Conservation (phyloP, 225 moss, liverwort and hornwort species). For the Bryum argenteum region DNA sequence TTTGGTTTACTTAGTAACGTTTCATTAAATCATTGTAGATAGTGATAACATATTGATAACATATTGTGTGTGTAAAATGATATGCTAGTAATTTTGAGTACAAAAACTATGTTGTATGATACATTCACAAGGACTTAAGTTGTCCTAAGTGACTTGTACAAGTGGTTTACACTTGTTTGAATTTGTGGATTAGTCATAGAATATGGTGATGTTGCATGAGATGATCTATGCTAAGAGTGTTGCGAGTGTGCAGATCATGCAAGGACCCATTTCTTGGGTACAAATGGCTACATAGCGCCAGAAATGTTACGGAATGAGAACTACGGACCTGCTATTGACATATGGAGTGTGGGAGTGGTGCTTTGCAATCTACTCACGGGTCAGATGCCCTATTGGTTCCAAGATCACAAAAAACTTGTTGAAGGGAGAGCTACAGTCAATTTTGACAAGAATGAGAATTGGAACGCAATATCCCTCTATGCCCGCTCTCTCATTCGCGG, state of each 20-base stretch:
- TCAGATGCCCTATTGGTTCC: conserved; percentile 1
- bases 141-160: too few relatives aligned
- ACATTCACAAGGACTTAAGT: too few relatives aligned
- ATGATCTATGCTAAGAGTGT: not conserved
- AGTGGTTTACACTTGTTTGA: too few relatives aligned
- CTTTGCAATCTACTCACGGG: conserved; percentile 19
- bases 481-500: not conserved
- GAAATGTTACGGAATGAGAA: conserved; percentile 16
- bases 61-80: too few relatives aligned
- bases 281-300: conserved; percentile 21
- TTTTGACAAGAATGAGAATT: conserved; percentile 4
- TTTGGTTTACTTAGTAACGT: too few relatives aligned
- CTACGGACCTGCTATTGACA: conserved; percentile 18
- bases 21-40: too few relatives aligned
- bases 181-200: too few relatives aligned
- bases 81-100: too few relatives aligned
- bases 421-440: not conserved
- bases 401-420: not conserved
- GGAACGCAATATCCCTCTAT: not conserved
- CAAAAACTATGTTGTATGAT: too few relatives aligned
- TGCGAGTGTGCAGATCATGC: not conserved
- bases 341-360: conserved; percentile 24
- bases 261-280: not conserved
- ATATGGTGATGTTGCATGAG: not conserved
- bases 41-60: too few relatives aligned